phyloP scores from a whole-genome alignment of 83 land plant species.

The Diphasiastrum complanatum region DNA sequence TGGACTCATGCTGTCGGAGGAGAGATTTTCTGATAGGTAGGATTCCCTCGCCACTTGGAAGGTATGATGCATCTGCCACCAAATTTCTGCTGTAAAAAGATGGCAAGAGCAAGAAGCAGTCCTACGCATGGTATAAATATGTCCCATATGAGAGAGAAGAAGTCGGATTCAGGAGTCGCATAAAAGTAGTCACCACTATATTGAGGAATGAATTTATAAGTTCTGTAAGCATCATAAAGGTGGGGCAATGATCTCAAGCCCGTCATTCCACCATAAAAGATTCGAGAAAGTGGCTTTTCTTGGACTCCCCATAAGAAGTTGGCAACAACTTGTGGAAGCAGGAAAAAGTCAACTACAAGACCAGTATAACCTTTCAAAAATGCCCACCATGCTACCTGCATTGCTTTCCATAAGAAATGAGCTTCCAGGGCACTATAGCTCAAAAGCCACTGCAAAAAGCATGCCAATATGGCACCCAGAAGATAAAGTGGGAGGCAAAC shows the following conservation, averaged over 20 bases:
- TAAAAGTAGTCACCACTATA: slow-evolving; percentile 40
- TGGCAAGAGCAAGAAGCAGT: slow-evolving; percentile 38
- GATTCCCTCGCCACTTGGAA: slow-evolving; percentile 23
- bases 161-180: slow-evolving; percentile 60
- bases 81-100: slow-evolving; percentile 62
- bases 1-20: too few relatives aligned
- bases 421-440: slow-evolving; percentile 9
- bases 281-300: slow-evolving; percentile 34
- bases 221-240: slow-evolving; percentile 60
- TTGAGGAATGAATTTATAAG: slow-evolving; percentile 27
- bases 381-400: slow-evolving; percentile 26
- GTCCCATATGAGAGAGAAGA: slow-evolving; percentile 62
- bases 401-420: slow-evolving; percentile 9
- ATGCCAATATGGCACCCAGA: slow-evolving; percentile 48
- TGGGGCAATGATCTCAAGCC: slow-evolving; percentile 64
- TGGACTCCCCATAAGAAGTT: slow-evolving; percentile 44
- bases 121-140: slow-evolving; percentile 50
- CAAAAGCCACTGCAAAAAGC: slow-evolving; percentile 29
- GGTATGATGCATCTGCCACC: slow-evolving; percentile 59
- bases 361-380: slow-evolving; percentile 56
- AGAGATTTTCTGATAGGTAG: slow-evolving; percentile 47
- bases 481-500: slow-evolving; percentile 47
- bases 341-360: slow-evolving; percentile 63
- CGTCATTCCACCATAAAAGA: slow-evolving; percentile 68
- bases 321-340: slow-evolving; percentile 72